A percentile compares a stretch with the other conserved stretches of the same genome.
phyloP scores from a whole-genome alignment of 2,329 filamentous ascomycete genomes.

The Sporothrix brasiliensis region DNA sequence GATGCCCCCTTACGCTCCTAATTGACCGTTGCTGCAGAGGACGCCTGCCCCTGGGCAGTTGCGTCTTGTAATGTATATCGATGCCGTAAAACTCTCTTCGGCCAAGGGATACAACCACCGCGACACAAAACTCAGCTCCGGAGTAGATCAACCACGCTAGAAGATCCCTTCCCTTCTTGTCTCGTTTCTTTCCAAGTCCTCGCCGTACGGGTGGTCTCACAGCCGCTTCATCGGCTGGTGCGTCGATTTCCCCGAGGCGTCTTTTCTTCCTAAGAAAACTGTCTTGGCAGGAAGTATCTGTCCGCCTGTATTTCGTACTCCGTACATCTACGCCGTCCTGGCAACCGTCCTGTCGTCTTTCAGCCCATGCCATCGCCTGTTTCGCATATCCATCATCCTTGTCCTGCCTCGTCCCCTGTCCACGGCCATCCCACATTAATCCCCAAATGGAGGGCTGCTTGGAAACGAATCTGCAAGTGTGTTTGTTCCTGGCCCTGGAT shows the following conservation, averaged over 20 bases:
- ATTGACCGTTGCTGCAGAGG: too few relatives aligned
- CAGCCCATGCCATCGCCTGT: too few relatives aligned
- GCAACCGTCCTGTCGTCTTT: neutral
- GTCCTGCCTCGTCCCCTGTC: neutral
- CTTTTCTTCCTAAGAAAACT: neutral
- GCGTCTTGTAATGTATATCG: too few relatives aligned
- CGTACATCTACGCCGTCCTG: too few relatives aligned
- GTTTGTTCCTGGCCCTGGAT: constrained; percentile 15
- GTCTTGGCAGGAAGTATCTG: constrained; percentile 1
- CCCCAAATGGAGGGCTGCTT: neutral
- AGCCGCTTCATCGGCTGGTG: too few relatives aligned
- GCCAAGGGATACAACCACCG: neutral
- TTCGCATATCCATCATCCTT: neutral
- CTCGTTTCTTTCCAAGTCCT: neutral
- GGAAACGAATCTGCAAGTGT: neutral
- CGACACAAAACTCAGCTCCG: neutral
- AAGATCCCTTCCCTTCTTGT: neutral
- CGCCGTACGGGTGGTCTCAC: neutral
- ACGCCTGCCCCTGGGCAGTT: too few relatives aligned
- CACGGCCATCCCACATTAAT: neutral
- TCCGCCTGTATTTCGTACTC: neutral
- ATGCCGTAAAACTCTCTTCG: neutral
- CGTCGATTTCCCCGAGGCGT: too few relatives aligned
- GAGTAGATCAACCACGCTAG: neutral
- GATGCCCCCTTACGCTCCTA: too few relatives aligned